Evolutionary conservation across 257 asterid species (phyloP), one percentile per base, ranked within the genome.

Genomic region (Gentiana macrophylla): DNA sequence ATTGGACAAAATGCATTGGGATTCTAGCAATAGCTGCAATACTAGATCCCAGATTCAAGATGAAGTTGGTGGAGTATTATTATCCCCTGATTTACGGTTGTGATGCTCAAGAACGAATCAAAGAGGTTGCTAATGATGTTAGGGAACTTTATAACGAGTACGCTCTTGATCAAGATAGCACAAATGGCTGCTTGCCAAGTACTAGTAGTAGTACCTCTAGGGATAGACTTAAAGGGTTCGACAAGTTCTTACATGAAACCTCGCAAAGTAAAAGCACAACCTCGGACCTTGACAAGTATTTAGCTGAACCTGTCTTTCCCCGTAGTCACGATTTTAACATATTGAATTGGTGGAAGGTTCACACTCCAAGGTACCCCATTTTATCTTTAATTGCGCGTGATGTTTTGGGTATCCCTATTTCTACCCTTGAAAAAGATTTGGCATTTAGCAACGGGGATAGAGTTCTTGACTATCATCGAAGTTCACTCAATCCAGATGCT

Each of bases 291-390:
- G 98, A 85, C 49, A 88, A 88, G 69, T 92, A 92, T 67, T 59
- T 92, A 47, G 94, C 78, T 59, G 95, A 92, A 70, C 94, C 97
- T 1, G 85, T 88, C 50, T 92, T 92, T 75, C 99, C 97, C 0
- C 93, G 97, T 41, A 84, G 76, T 64, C 52, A 72, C 57, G 94
- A 92, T 69, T 92, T 92, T 72, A 81, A 83, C 76, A 75, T 92
- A 64, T 75, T 92, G 57, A 88, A 92, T 74, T 92, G 99, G 99
- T 92, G 99, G 99, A 92, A 84, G 76, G 99, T 92, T 53, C 97
- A 92, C 67, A 83, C 90, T 1, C 98, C 98, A 5, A 81, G 97
- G 85, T 88, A 92, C 64, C 97, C 99, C 10, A 77, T 84, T 59
- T 80, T 88, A 71, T 92, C 99, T 9, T 75, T 80, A 85, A 83